phyloP scores from a whole-genome alignment of 2,329 filamentous ascomycete species.

The Blastomyces parvus region DNA sequence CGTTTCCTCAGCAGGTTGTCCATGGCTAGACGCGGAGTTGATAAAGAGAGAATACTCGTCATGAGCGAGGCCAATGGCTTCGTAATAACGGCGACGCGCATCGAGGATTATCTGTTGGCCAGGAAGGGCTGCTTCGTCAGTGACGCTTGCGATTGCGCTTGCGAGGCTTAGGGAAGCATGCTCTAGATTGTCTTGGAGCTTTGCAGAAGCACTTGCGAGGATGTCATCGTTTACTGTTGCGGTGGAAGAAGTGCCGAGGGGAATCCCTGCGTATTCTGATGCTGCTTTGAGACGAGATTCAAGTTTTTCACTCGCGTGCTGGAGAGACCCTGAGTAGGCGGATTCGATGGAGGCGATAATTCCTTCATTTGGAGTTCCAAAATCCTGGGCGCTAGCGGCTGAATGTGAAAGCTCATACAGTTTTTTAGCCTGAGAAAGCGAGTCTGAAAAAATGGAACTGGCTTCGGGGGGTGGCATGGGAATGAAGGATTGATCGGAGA shows the following conservation, averaged over 20 bases:
- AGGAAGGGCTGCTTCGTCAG: constrained; percentile 45
- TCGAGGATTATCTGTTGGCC: constrained; percentile 48
- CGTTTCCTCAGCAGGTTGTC: constrained; percentile 16
- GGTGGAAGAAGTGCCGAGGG: not conserved
- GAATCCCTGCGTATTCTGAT: constrained; percentile 1
- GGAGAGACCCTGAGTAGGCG: not conserved
- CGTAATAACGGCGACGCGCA: constrained; percentile 62
- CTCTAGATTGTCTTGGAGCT: constrained; percentile 59
- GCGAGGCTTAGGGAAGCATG: constrained; percentile 63
- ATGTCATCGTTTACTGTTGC: constrained; percentile 40
- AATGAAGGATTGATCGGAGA: constrained; percentile 1
- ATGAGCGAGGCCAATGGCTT: constrained; percentile 67
- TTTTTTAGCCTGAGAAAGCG: not conserved
- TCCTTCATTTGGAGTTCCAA: not conserved
- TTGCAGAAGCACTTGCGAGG: constrained; percentile 59
- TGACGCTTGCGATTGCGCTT: constrained; percentile 56
- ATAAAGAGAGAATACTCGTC: constrained; percentile 70
- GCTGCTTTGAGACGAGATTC: constrained; percentile 2
- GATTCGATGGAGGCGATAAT: constrained; percentile 1
- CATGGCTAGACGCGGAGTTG: constrained; percentile 54
- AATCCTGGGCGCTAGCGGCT: not conserved
- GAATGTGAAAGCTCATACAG: constrained; percentile 1
- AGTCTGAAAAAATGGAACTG: not conserved
- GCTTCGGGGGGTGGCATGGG: constrained; percentile 6
- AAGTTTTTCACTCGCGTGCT: constrained; percentile 2